Evolutionary conservation across 495 filamentous ascomycete species (phyloP).

Genomic region (Penicillium desertorum): DNA sequence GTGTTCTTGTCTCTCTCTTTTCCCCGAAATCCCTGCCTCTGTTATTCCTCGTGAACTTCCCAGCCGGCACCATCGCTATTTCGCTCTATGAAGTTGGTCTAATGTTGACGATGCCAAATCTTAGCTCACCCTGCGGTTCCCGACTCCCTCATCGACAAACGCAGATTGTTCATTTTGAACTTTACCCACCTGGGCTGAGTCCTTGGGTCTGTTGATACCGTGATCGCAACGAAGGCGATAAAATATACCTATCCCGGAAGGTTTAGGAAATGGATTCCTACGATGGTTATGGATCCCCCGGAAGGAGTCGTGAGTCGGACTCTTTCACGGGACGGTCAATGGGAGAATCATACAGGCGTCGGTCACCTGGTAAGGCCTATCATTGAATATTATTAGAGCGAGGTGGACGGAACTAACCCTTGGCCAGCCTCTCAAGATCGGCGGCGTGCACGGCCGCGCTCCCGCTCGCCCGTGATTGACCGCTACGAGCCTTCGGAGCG

Average conservation of each 20-base stretch:
- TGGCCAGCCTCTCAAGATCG: constrained; percentile 47
- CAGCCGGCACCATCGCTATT: constrained; percentile 23
- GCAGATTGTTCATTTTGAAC: constrained; percentile 1
- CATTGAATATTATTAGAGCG: not conserved
- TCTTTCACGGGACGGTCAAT: constrained; percentile 32
- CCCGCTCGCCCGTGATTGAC: constrained; percentile 73
- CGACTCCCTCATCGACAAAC: constrained; percentile 11
- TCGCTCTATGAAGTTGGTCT: constrained; percentile 31
- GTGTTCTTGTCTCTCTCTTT: constrained; percentile 24
- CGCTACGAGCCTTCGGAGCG: constrained; percentile 67
- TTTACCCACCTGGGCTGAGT: constrained; percentile 1
- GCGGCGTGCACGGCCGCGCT: constrained; percentile 56
- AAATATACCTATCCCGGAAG: not conserved
- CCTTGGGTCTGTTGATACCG: not conserved
- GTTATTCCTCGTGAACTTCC: constrained; percentile 24
- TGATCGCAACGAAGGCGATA: constrained; percentile 11
- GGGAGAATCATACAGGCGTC: constrained; percentile 47
- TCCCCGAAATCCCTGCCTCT: constrained; percentile 19
- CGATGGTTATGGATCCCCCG: constrained; percentile 42
- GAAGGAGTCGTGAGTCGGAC: constrained; percentile 42
- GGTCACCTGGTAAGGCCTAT: constrained; percentile 51
- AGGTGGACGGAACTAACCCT: constrained; percentile 13
- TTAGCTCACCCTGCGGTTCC: constrained; percentile 36
- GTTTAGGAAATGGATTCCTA: constrained; percentile 44
- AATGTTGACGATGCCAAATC: constrained; percentile 43